These are phyloP conservation scores for Suhomyces kilbournensis DNA, from an alignment of 805 yeast genomes.

Conservation along the genomic window DNA sequence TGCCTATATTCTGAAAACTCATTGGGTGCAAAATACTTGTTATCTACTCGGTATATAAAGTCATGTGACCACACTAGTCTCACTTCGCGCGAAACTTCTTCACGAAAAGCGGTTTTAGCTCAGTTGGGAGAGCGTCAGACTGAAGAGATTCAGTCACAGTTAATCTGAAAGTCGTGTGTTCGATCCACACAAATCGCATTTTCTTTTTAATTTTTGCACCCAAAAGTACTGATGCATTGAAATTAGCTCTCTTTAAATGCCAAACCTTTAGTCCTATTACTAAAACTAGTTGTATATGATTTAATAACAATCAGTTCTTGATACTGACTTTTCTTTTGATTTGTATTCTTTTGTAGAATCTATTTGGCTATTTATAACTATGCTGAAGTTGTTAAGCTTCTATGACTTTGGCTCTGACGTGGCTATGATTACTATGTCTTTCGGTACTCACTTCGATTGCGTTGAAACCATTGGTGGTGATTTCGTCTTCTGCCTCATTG, in stretches of 20 bases:
- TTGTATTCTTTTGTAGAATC: too few relatives aligned
- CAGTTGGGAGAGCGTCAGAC: constrained; percentile 42
- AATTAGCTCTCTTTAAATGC: too few relatives aligned
- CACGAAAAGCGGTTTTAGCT: constrained; percentile 29
- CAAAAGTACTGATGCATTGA: not conserved
- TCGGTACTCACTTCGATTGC: constrained; percentile 2
- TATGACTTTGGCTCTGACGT: constrained; percentile 5
- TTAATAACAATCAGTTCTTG: too few relatives aligned
- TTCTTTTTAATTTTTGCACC: constrained; percentile 12
- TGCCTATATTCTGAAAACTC: too few relatives aligned
- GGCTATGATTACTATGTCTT: constrained; percentile 8
- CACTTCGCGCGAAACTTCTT: not conserved
- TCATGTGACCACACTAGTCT: not conserved
- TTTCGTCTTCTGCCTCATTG: not conserved
- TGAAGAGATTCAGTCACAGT: constrained; percentile 32
- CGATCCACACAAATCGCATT: constrained; percentile 76
- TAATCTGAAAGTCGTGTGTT: constrained; percentile 85
- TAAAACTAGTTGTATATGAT: too few relatives aligned
- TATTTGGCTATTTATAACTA: too few relatives aligned
- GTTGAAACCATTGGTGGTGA: not conserved
- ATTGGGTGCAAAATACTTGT: too few relatives aligned
- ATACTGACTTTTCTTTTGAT: too few relatives aligned
- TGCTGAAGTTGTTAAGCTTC: too few relatives aligned
- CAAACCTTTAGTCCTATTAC: too few relatives aligned
- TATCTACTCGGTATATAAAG: too few relatives aligned